Conservation (phyloP, 1,284 basidiomycete species). For the Pseudozyma sp. region DNA sequence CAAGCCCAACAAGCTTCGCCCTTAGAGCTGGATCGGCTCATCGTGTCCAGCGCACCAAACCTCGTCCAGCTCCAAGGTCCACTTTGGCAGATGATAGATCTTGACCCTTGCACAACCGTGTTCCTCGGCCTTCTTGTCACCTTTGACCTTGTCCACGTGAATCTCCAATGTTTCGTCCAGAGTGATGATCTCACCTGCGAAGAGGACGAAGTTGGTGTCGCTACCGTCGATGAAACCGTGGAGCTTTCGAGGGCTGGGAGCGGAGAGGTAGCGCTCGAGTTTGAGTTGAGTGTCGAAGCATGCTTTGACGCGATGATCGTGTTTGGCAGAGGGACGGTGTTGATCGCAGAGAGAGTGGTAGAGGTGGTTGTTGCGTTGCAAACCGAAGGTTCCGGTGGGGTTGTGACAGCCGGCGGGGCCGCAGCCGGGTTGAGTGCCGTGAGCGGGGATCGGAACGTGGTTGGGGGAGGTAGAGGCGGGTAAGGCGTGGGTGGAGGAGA, state of each 20-base stretch:
- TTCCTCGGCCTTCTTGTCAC: neutral
- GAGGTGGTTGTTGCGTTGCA: neutral
- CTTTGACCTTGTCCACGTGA: constrained; percentile 7
- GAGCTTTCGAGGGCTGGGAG: constrained; percentile 11
- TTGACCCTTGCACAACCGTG: constrained; percentile 12
- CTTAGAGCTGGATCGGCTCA: constrained; percentile 18
- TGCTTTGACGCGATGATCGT: constrained; percentile 1
- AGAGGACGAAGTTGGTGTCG: constrained; percentile 24
- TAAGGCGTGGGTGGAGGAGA: neutral
- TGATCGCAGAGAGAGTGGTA: constrained; percentile 21
- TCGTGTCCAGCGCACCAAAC: constrained; percentile 23
- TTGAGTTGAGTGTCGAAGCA: constrained; percentile 20
- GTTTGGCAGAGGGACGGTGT: neutral
- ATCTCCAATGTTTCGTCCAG: constrained; percentile 16
- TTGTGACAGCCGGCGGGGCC: constrained; percentile 14
- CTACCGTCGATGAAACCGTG: constrained; percentile 18
- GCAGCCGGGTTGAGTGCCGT: constrained; percentile 17
- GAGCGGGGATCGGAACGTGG: neutral
- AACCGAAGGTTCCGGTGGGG: constrained; percentile 14
- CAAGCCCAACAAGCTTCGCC: neutral
- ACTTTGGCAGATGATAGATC: constrained; percentile 11
- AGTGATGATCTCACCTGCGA: constrained; percentile 18
- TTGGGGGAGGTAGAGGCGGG: neutral
- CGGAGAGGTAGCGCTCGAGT: constrained; percentile 10
- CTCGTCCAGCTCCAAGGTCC: constrained; percentile 3